phyloP scores from a whole-genome alignment of 768 basidiomycete genomes.

The Pholiota conissans region DNA sequence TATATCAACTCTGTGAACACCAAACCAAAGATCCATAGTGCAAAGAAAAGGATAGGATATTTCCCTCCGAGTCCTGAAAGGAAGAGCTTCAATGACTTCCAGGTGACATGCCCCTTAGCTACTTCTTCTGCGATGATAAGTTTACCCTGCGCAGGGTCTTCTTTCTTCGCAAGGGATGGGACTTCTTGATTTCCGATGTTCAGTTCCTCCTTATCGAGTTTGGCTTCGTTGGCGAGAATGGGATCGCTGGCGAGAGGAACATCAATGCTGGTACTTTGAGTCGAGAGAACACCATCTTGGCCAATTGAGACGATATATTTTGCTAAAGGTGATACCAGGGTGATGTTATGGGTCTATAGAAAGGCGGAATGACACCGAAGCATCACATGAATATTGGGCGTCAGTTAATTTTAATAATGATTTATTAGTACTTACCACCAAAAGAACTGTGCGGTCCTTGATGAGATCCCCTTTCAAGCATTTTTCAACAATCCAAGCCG shows the following conservation, averaged over 20 bases:
- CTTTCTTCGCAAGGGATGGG: constrained; percentile 18
- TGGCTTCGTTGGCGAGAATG: constrained; percentile 29
- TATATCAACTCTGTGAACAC: constrained; percentile 24
- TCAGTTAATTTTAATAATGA: too few relatives aligned
- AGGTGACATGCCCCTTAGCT: constrained; percentile 29
- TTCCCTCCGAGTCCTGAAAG: constrained; percentile 33
- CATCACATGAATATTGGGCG: too few relatives aligned
- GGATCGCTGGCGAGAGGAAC: constrained; percentile 42
- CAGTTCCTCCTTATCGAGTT: constrained; percentile 27
- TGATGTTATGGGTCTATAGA: constrained; percentile 44
- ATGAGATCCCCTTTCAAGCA: constrained; percentile 77
- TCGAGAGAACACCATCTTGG: constrained; percentile 48
- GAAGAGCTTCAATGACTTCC: constrained; percentile 33
- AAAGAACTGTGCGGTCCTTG: constrained; percentile 71
- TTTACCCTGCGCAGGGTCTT: constrained; percentile 41
- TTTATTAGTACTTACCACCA: constrained; percentile 37
- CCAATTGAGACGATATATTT: constrained; percentile 56
- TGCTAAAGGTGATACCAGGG: constrained; percentile 49
- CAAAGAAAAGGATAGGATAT: constrained; percentile 33
- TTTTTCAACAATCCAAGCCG: constrained; percentile 72
- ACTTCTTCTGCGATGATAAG: constrained; percentile 64
- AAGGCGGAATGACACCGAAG: too few relatives aligned
- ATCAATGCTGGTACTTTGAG: constrained; percentile 43
- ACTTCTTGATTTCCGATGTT: constrained; percentile 19
- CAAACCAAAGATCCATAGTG: constrained; percentile 23